Conservation (phyloP, 1,284 basidiomycete genomes). For the Takashimella koratensis region DNA sequence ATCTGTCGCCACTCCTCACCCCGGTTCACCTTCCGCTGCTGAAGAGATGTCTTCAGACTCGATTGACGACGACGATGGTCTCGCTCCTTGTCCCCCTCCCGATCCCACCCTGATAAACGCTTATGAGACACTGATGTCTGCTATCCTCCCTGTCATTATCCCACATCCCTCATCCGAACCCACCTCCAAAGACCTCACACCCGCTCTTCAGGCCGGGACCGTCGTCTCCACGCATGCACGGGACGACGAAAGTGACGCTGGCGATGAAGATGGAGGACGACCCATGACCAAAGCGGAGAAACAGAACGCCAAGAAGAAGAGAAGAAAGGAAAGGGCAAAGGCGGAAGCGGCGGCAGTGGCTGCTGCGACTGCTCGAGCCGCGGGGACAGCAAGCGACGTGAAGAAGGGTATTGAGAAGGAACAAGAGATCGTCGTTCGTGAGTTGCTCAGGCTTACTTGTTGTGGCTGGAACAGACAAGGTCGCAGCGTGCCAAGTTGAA, state of each 20-base stretch:
- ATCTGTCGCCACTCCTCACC: no score
- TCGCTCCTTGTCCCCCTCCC: no score
- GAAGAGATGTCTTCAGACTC: no score
- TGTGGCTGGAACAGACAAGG: not conserved
- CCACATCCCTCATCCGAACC: no score
- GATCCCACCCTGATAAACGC: not conserved
- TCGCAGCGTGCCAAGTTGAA: not conserved
- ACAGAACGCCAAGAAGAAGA: constrained; percentile 45
- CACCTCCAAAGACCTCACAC: no score
- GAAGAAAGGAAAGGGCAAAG: constrained; percentile 31
- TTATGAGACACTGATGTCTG: not conserved
- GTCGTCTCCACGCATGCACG: no score
- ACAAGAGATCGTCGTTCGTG: not conserved
- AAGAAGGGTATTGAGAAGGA: not conserved
- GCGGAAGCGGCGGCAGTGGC: constrained; percentile 5
- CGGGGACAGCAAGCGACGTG: not conserved
- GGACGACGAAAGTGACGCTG: no score
- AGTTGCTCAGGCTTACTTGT: not conserved
- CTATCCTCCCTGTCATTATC: no score
- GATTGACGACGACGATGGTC: no score
- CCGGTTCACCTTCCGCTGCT: no score
- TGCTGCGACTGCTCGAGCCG: constrained; percentile 1
- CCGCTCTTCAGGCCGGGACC: no score
- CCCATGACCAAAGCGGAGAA: constrained; percentile 45
- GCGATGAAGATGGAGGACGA: constrained; percentile 15